Conservation (phyloP, 139 green algal species). For the Picochlorum sp. region DNA sequence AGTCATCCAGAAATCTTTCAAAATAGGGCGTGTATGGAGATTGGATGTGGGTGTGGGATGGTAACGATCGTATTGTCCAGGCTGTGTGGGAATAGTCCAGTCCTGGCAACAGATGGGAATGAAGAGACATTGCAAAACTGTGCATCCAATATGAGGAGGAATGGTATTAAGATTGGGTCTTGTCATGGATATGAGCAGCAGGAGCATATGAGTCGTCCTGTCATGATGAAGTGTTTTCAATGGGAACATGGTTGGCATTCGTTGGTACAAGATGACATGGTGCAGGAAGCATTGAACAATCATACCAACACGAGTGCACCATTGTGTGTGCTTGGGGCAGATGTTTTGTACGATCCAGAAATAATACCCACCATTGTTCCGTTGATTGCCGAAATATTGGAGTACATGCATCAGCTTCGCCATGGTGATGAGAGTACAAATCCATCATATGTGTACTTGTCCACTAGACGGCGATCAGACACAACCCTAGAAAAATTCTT, state of each 20-base stretch:
- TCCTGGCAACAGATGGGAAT: constrained; percentile 61
- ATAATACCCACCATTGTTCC: constrained; percentile 18
- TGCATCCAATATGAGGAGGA: constrained; percentile 50
- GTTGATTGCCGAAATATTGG: constrained; percentile 18
- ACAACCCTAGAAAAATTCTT: not conserved
- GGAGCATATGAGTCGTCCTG: no score
- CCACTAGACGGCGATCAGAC: not conserved
- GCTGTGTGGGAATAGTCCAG: constrained; percentile 1
- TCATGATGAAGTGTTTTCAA: not conserved
- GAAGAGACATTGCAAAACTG: constrained; percentile 51
- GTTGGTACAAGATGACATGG: no score
- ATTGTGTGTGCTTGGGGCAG: constrained; percentile 24
- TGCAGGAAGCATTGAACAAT: not conserved
- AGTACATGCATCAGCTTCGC: not conserved
- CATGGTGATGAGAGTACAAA: constrained; percentile 19
- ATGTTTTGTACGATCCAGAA: constrained; percentile 61
- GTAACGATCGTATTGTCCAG: constrained; percentile 27
- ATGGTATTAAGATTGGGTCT: constrained; percentile 26
- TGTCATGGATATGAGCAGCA: not conserved
- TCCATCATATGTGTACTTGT: constrained; percentile 10
- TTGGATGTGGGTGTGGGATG: constrained; percentile 58
- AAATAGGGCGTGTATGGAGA: constrained; percentile 55
- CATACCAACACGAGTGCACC: not conserved
- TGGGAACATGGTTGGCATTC: constrained; percentile 17
- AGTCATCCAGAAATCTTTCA: constrained; percentile 35